Evolutionary conservation across 2,329 filamentous ascomycete species (phyloP).

Genomic region (Aspergillus awamori): DNA sequence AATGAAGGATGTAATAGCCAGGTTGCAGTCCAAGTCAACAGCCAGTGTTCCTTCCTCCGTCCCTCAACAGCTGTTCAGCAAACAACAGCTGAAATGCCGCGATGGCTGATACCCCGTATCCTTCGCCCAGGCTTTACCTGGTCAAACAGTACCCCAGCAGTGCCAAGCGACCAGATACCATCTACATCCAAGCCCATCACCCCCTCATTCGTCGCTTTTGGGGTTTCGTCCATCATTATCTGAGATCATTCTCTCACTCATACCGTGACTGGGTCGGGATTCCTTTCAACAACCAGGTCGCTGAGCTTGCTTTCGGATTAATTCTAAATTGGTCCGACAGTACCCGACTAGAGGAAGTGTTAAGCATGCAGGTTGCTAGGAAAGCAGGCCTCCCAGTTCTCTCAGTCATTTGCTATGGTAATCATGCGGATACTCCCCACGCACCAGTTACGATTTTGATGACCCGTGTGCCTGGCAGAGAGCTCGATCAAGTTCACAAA

Average conservation of each 20-base stretch:
- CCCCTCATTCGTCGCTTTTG: slow-evolving; percentile 26
- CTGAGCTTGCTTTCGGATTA: slow-evolving; percentile 42
- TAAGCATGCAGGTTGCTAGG: slow-evolving; percentile 39
- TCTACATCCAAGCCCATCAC: slow-evolving; percentile 23
- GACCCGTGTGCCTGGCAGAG: slow-evolving; percentile 42
- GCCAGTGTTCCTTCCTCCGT: too few relatives aligned
- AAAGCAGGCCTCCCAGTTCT: slow-evolving; percentile 41
- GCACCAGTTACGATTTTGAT: slow-evolving; percentile 42
- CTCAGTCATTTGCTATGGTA: slow-evolving; percentile 37
- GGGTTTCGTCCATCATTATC: slow-evolving; percentile 33
- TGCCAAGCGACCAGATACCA: slow-evolving; percentile 24
- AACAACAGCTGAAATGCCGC: neutral
- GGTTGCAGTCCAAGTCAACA: too few relatives aligned
- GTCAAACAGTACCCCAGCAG: slow-evolving; percentile 23
- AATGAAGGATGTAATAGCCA: too few relatives aligned
- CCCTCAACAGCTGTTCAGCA: too few relatives aligned
- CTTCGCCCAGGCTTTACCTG: slow-evolving; percentile 32
- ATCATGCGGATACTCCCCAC: slow-evolving; percentile 28
- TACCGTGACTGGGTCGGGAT: slow-evolving; percentile 37
- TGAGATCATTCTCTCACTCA: slow-evolving; percentile 33
- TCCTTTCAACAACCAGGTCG: slow-evolving; percentile 31
- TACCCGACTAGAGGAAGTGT: slow-evolving; percentile 40
- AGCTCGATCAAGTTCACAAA: neutral
- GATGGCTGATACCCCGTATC: slow-evolving; percentile 2
- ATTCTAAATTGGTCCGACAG: slow-evolving; percentile 44